Evolutionary conservation across 805 yeast genomes (phyloP), one percentile per base, ranked within the genome.

Genomic region (Nakazawaea peltata): DNA sequence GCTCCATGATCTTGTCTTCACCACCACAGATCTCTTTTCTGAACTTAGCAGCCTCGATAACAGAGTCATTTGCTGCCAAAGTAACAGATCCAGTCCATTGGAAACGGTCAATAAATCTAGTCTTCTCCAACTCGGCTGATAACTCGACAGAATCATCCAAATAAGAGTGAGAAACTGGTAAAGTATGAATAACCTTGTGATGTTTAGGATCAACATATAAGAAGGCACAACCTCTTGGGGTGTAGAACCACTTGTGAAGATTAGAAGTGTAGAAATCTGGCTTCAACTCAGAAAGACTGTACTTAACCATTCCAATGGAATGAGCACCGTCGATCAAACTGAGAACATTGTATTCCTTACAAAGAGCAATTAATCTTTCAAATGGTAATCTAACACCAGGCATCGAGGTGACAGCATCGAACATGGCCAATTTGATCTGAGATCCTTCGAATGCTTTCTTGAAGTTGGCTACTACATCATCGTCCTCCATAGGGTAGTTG

Each of bases 301-400:
- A 35, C 7, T 67, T 66, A 21, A 71, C 45, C 36, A 65, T 54
- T 0, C 90, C 90, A 25, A 74, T 61, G 1, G 74, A 69, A 48
- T 81, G 90, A 5, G 88, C 90, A 12, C 81, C 90, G 50, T 81
- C 90, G 19, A 81, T 66, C 28, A 77, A 53, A 3, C 82, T 71
- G 31, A 76, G 41, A 4, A 72, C 70, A 11, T 56, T 51, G 32
- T 71, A 54, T 33, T 67, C 53, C 11, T 56, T 50, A 42, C 85
- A 74, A 28, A 71, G 45, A 5, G 49, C 41, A 3, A 65, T 59
- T 30, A 81, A 43, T 34, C 58, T 48, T 40, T 66, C 65, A 50
- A 65, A 80, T 1, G 92, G 90, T 21, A 79, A 44, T 16, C 53
- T 45, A 4, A 68, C 68, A 8, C 79, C 79, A 2, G 92, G 90